Percentiles rank a stretch among this genome's conserved stretches.
Evolutionary conservation across 1,284 basidiomycete genomes (phyloP).

Genomic region (Kwoniella shivajii): DNA sequence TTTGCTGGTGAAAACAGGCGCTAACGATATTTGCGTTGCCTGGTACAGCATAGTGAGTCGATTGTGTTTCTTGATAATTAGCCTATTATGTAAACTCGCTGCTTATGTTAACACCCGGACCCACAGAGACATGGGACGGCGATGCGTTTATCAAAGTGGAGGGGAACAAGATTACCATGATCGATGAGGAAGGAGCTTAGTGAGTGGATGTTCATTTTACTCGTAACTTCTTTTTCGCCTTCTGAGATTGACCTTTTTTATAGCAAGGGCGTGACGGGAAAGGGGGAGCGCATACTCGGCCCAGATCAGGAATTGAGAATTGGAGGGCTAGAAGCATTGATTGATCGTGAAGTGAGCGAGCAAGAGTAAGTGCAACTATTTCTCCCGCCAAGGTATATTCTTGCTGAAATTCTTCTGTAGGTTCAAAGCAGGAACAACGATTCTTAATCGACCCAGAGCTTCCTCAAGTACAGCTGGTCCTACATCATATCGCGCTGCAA

Average conservation of each 20-base stretch:
- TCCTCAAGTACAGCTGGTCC: conserved; percentile 5
- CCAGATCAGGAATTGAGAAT: conserved; percentile 59
- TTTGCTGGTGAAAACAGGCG: not conserved
- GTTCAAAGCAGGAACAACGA: conserved; percentile 30
- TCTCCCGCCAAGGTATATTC: too few relatives aligned
- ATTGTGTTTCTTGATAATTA: not conserved
- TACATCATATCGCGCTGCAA: conserved; percentile 22
- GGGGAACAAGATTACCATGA: conserved; percentile 57
- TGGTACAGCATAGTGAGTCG: conserved; percentile 46
- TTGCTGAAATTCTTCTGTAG: conserved; percentile 23
- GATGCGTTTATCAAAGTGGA: conserved; percentile 62
- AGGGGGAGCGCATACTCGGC: conserved; percentile 23
- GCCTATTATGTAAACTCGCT: not conserved
- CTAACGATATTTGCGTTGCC: not conserved
- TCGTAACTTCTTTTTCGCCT: too few relatives aligned
- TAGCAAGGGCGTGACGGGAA: conserved; percentile 38
- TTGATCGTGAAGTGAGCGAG: conserved; percentile 32
- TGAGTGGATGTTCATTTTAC: too few relatives aligned
- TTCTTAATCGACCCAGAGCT: conserved; percentile 32
- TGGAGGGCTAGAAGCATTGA: conserved; percentile 66
- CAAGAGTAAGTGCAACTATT: conserved; percentile 34
- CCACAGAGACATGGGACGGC: conserved; percentile 55
- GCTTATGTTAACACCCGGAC: not conserved
- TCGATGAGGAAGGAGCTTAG: conserved; percentile 55
- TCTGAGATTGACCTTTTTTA: not conserved